Base-by-base conservation (phyloP, 345 rosid genomes). In the Moricandia arvensis region DNA sequence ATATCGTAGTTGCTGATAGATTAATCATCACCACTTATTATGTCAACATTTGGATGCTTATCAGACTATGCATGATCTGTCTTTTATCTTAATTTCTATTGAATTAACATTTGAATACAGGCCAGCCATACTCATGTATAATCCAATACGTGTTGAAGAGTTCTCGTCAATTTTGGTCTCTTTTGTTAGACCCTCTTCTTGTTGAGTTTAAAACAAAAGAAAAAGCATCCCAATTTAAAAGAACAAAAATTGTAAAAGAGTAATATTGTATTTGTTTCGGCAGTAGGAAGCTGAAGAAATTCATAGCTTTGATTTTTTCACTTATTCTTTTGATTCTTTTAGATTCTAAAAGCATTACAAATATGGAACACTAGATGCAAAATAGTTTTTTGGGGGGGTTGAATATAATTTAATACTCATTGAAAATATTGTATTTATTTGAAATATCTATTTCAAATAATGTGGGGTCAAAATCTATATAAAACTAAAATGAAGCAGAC, bases 71-170 rank as follows among this genome's bases (percentile, higher is more conserved):
- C 5, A 21, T 29, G 71, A 55, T 65, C 59, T 74, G 35, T 57
- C 35, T 16, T 43, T 74, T 34, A 7, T 58, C 31, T 41, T 47
- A 18, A n/a, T 17, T 57, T 43, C 0, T 43, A 30, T 54, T 65
- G 13, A 27, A 38, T 1, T 41, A 11, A 57, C 38, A 15, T 63
- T 65, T 7, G 45, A 65, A 55, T 65, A 4, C 6, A 15, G 31
- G 61, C 79, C 43, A 18, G 8, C 53, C 43, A 59, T 59, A 31
- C 26, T 4, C 3, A 31, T 66, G 38, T 45, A 33, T 66, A 31
- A 68, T 49, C 17, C 12, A 76, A 62, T 69, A 63, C 80, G 75
- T 69, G 80, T 76, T 76, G 70, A 76, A 62, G 13, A 27, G 16
- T 37, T 68, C 73, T 67, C 17, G 79, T 75, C 79, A 59, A 62